Base-by-base conservation (phyloP, 2,329 filamentous ascomycete genomes). In the Curvularia spicifera region DNA sequence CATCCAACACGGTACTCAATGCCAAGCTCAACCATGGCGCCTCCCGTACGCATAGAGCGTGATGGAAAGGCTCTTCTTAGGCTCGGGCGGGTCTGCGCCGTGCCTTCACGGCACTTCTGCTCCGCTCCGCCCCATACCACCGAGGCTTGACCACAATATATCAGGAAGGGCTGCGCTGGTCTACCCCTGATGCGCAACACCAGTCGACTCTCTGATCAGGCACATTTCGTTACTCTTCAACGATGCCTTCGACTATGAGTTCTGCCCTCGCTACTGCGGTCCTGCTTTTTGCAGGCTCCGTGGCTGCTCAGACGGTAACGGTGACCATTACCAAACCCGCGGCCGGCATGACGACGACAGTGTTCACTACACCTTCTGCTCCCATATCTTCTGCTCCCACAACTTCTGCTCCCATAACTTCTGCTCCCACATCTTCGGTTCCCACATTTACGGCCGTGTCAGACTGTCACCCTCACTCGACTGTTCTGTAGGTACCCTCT, bases 401-500 rank as follows among this genome's bases (percentile, higher is more conserved):
- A 24, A 3, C 22, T 24, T 24, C 22, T 0, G 22, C 22, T 24
- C 22, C 22, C 4, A 24, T 24, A 24, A 24, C 22, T 24, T 24
- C 22, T 3, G 22, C 22, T 24, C 22, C 22, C 22, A 55, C 55
- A 24, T 35, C 56, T 24, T 53, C 66, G 3, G 53, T 46, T 5
- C 67, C 71, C 3, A 49, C 68, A 0, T 70, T 78, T 9, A 81
- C 83, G 1, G 82, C 82, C 1, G 74, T 86, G 1, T 84, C 84
- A 2, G 79, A 74, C 1, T 87, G 85, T 56, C 83, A 85, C 67
- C 69, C 71, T n/a, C 82, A 85, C 62, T 79, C 73, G 8, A 75
- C 73, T 18, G 63, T 74, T 3, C 79, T 79, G 79, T 84, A 71
- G 54, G 78, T 68, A 5, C 6, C 5, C 13, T 1, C n/a, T 7